Base-by-base conservation (phyloP, 768 basidiomycete species). In the Tricholoma saponaceum region DNA sequence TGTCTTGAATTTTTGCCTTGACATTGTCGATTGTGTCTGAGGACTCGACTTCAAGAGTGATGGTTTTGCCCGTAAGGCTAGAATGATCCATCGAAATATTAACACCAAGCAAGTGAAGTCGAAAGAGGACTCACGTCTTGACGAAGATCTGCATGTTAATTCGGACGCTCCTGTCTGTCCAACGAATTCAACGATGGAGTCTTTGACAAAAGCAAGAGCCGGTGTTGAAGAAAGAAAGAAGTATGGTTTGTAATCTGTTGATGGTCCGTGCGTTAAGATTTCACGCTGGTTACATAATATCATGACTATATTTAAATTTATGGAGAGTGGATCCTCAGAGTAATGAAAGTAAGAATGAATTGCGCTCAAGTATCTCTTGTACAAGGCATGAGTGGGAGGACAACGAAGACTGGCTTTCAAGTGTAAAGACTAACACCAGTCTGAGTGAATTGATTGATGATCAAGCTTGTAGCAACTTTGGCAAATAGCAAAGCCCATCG, bases 11-110 rank as follows among this genome's bases (percentile, higher is more conserved):
- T 76, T 95, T 95, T 71, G 92, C 84, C 81, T 95, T 96, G 79
- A 96, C 94, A 84, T 95, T 95, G 81, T 95, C 93, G 78, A 95
- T 94, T 63, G 93, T 95, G 79, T 95, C 93, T 59, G 92, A 95
- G 64, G 93, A 95, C 77, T 96, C 93, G 68, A 96, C 93, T 83
- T 95, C 94, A 76, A 97, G 89, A 71, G 93, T 95, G 82, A 95
- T 95, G 67, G 95, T 98, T 83, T 97, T 97, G 73, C 94, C 95
- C 85, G 95, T 96, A 68, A 96, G 91, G 88, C 91, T 94, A 63
- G 26, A 60, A 50, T 30, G 47, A 47, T 46, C 2, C 9, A 47
- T 47, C 14, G 13, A 28, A 49, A 28, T 32, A 32, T 50, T n/a
- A 50, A n/a, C 16, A 9, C 10, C 4, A 4, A 9, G 7, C 7